A percentile compares a stretch with the other conserved stretches of the same genome.
Conservation (phyloP, 2,329 filamentous ascomycete genomes). For the Phyllosticta capitalensis region DNA sequence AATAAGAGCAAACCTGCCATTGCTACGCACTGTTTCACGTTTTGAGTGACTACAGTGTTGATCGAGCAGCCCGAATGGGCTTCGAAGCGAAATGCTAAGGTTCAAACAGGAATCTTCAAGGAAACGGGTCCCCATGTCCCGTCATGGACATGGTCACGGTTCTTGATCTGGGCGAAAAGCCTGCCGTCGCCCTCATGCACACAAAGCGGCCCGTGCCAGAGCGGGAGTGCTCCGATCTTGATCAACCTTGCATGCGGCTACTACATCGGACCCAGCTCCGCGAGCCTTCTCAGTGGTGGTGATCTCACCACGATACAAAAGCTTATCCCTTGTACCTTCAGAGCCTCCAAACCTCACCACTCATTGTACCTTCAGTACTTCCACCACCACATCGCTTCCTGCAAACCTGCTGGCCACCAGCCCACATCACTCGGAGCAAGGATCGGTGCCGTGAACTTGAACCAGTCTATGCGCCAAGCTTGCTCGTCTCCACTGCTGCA, state of each 20-base stretch:
- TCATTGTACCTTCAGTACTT: neutral
- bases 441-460: neutral
- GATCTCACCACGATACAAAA: neutral
- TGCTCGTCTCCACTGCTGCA: neutral
- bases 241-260: neutral
- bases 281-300: neutral
- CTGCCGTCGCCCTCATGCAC: neutral
- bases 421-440: neutral
- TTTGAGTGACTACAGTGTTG: neutral
- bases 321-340: neutral
- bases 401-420: neutral
- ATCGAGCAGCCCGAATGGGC: neutral
- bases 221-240: neutral
- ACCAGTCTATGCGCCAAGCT: neutral
- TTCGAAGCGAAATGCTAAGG: neutral
- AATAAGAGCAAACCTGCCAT: neutral
- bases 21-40: neutral
- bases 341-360: too few species aligned
- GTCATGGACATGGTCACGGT: neutral
- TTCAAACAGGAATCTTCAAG: neutral
- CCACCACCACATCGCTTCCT: neutral
- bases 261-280: neutral
- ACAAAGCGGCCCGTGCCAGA: neutral
- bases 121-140: neutral
- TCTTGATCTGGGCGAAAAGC: neutral